Evolutionary conservation across 208 protist species (phyloP), one percentile per base, ranked within the genome.

Genomic region (Crithidia mellificae): DNA sequence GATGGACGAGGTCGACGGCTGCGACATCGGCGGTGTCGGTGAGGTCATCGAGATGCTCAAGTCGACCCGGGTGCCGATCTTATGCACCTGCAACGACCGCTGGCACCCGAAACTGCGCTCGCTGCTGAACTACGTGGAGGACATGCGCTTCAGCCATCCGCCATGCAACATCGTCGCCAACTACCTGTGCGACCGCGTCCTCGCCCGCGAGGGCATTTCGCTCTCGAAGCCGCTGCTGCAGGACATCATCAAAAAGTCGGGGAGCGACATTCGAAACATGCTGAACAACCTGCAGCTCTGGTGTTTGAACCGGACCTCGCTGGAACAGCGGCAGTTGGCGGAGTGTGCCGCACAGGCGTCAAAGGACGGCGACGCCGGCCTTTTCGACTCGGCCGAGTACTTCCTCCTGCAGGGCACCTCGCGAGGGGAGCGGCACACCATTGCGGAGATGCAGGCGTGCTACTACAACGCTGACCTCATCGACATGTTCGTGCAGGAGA

Each of bases 1-100:
- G 14, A 99, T 99, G 98, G 99, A 99, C 80, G 99, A 99, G 84
- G 98, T 99, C 17, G 98, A 99, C 72, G 99, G 99, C 57, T 99
- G 99, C 90, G 99, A 99, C 81, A 77, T 98, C 44, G 99, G 98
- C 11, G 99, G 98, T 44, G 85, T 99, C 20, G 82, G 87, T 19
- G 96, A 98, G 72, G 78, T 99, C 11, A 96, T 99, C 57, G 44
- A 96, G 57, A 87, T 99, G 72, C 97, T 99, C 49, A 97, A 98
- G 58, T 75, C 66, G 2, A 96, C 92, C 9, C 82, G 78, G 22
- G 68, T 99, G 20, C 98, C 98, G 22, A 98, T 99, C 70, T 88
- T 99, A 32, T 99, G 98, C 87, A 99, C 99, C 38, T 99, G 98
- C 77, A 99, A 99, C 78, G 98, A 99, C 77, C 85, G 95, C n/a